Percentiles rank a stretch among this genome's conserved stretches.
These are phyloP conservation scores for Pseudonitzschia delicatissima DNA, from an alignment of 108 stramenopile species.

Conservation along the genomic window DNA sequence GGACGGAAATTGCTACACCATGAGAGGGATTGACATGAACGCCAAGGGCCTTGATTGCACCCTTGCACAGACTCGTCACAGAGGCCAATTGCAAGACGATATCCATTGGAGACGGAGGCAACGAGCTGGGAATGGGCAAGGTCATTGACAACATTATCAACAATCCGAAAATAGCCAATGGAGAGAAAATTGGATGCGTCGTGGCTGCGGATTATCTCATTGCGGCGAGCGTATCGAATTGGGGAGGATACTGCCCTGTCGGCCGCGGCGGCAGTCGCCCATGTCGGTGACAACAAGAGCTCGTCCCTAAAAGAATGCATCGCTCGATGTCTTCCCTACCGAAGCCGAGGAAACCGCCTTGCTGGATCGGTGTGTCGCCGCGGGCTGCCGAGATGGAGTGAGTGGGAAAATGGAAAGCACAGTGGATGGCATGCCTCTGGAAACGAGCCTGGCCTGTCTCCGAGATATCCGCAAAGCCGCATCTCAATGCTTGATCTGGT, in stretches of 20 bases:
- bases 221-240: slow-evolving; percentile 81
- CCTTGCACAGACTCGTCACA: slow-evolving; percentile 49
- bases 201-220: slow-evolving; percentile 64
- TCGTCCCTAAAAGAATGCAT: slow-evolving; percentile 23
- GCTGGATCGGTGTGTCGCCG: slow-evolving; percentile 48
- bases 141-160: slow-evolving; percentile 50
- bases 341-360: slow-evolving; percentile 51
- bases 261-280: slow-evolving; percentile 52
- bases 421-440: slow-evolving; percentile 75
- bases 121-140: slow-evolving; percentile 89
- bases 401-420: slow-evolving; percentile 61
- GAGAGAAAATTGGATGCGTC: slow-evolving; percentile 64
- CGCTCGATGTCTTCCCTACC: slow-evolving; percentile 47
- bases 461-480: slow-evolving; percentile 46
- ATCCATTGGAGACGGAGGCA: slow-evolving; percentile 57
- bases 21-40: slow-evolving; percentile 81
- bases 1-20: slow-evolving; percentile 83
- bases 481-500: no score
- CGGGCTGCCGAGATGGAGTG: slow-evolving; percentile 69
- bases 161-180: slow-evolving; percentile 52
- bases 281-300: not conserved
- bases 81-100: slow-evolving; percentile 19
- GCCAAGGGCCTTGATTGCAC: slow-evolving; percentile 56
- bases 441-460: slow-evolving; percentile 59
- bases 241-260: slow-evolving; percentile 85